phyloP scores from a whole-genome alignment of 441 rosid genomes.

The Erodium trifolium region DNA sequence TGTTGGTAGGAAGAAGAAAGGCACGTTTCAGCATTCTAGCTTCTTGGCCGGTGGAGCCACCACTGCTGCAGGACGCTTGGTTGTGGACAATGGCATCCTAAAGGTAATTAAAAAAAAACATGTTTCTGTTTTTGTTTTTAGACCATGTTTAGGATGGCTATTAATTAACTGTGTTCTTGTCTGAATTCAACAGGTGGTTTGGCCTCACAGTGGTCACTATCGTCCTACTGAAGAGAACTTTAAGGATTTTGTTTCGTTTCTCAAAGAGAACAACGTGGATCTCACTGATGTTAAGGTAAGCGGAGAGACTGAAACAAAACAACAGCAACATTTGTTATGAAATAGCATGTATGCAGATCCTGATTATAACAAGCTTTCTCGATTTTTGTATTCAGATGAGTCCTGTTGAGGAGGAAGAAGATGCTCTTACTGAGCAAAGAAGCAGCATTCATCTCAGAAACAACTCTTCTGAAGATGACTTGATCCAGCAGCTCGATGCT shows the following conservation, averaged over 20 bases:
- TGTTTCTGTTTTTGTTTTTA: background rate
- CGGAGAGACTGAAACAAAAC: background rate
- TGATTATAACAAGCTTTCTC: background rate
- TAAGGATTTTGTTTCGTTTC: slow-evolving; percentile 60
- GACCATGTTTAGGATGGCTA: background rate
- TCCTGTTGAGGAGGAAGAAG: background rate
- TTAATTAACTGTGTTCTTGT: background rate
- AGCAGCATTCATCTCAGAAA: background rate
- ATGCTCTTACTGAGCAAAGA: background rate
- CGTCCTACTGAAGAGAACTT: slow-evolving; percentile 84
- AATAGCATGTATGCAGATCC: background rate
- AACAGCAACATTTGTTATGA: background rate
- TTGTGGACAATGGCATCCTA: slow-evolving; percentile 56
- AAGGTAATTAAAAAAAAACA: slow-evolving; percentile 37
- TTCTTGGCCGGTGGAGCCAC: slow-evolving; percentile 97
- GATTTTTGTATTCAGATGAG: background rate
- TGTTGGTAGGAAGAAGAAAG: slow-evolving; percentile 49
- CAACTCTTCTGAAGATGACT: background rate
- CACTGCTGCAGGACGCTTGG: slow-evolving; percentile 74
- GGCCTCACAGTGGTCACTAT: slow-evolving; percentile 99
- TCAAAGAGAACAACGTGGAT: slow-evolving; percentile 61
- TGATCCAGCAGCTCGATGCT: too few relatives aligned
- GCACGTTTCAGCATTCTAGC: slow-evolving; percentile 95
- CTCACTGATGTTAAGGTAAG: slow-evolving; percentile 63
- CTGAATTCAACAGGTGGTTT: slow-evolving; percentile 51